Percentiles rank a stretch among this genome's conserved stretches.
These are phyloP conservation scores for Euphorbia peplus DNA, from an alignment of 345 rosid species.

Conservation along the genomic window DNA sequence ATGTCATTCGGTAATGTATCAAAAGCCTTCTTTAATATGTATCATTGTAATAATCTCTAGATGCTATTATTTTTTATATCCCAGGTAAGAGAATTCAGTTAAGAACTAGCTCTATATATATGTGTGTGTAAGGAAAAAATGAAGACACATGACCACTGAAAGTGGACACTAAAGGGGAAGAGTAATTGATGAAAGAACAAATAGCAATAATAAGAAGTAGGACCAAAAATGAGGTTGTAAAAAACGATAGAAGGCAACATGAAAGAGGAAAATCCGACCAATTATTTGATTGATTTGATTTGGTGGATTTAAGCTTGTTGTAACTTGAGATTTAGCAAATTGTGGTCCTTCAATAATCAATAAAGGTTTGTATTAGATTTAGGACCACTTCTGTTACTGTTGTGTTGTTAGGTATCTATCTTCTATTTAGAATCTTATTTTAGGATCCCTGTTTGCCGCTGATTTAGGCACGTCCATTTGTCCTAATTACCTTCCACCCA, in stretches of 20 bases:
- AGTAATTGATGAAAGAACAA: not conserved
- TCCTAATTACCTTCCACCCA: not conserved
- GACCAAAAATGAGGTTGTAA: not conserved
- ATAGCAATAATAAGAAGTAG: not conserved
- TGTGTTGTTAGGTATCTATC: slow-evolving; percentile 26
- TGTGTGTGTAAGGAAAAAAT: not conserved
- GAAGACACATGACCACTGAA: not conserved
- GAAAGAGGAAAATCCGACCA: slow-evolving; percentile 22
- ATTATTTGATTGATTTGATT: slow-evolving; percentile 21
- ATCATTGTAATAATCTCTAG: no score
- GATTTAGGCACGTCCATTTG: slow-evolving; percentile 11
- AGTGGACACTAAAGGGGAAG: not conserved
- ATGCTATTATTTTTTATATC: no score
- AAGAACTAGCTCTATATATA: no score
- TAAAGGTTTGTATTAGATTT: no score
- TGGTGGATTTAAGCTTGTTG: not conserved
- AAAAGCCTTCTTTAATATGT: no score
- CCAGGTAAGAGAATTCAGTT: no score
- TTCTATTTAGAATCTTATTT: no score
- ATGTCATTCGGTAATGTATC: no score
- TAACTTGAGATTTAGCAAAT: not conserved
- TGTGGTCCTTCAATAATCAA: slow-evolving; percentile 12
- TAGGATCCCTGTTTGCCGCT: slow-evolving; percentile 15
- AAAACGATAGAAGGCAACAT: not conserved
- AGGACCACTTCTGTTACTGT: slow-evolving; percentile 13